Evolutionary conservation across 768 basidiomycete genomes (phyloP), one percentile per base, ranked within the genome.

Genomic region (Daedaleopsis nitida): DNA sequence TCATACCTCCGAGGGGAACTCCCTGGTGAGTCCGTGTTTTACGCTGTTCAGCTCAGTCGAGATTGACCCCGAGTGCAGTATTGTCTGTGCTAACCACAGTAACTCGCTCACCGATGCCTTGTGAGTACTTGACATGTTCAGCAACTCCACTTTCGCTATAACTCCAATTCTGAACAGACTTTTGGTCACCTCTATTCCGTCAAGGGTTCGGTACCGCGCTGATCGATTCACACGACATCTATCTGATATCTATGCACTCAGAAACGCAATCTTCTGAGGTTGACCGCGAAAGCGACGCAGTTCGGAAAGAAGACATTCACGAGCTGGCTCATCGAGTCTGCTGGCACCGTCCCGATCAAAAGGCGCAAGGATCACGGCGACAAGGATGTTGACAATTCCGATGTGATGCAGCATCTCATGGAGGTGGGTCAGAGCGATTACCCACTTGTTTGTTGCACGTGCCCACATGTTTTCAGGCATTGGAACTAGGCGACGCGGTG

Each of bases 231-330:
- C 10, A 16, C 23, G 48, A 43, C 16, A 38, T 21, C 21, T 12
- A 44, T 14, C 34, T 49, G 62, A 17, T 17, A 6, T n/a, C 13
- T 14, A 7, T 5, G 23, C 19, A 42, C 32, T 61, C 69, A 92
- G 90, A 83, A 80, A 65, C 89, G 93, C 34, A 86, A 87, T 66
- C 85, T 93, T 80, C 74, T 96, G 6, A 86, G 93, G 13, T 75
- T 96, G 44, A 96, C 94, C 0, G 94, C 94, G 12, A 96, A 96
- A 70, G 83, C 91, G 43, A 92, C 93, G 0, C 89, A 90, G 66
- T 96, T 96, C 67, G 91, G 92, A 3, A 86, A 81, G 45, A 83
- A 73, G 65, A 95, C 92, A 3, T 92, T 96, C 72, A 92, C 90
- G 9, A 91, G 89, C 63, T 94, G 94, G 93, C 81, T 96, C 19